phyloP scores from a whole-genome alignment of 495 filamentous ascomycete species.

The Tuber calosporum region DNA sequence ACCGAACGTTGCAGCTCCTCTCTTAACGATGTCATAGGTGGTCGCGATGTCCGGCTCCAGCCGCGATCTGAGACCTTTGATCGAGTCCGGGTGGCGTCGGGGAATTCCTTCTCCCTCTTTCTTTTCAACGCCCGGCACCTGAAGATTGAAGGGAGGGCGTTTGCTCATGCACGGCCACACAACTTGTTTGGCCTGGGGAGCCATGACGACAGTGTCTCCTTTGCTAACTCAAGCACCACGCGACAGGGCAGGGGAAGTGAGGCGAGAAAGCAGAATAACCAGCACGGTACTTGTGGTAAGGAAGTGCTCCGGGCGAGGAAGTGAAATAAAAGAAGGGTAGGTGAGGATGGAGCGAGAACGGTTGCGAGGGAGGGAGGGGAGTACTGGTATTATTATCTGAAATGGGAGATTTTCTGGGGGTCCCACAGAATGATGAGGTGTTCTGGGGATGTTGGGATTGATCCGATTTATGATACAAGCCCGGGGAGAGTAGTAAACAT shows the following conservation, averaged over 20 bases:
- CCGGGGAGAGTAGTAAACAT: not conserved
- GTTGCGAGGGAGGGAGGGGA: not conserved
- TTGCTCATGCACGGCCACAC: slow-evolving; percentile 60
- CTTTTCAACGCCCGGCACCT: slow-evolving; percentile 64
- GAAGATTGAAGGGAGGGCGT: slow-evolving; percentile 66
- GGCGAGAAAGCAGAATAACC: not conserved
- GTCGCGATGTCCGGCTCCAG: slow-evolving; percentile 66
- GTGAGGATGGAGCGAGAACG: not conserved
- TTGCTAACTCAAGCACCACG: not conserved
- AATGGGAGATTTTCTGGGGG: not conserved
- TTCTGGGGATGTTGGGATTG: not conserved
- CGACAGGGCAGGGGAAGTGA: not conserved
- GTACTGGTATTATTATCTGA: not conserved
- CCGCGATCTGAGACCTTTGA: slow-evolving; percentile 60
- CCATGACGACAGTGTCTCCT: slow-evolving; percentile 33
- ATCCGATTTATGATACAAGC: not conserved
- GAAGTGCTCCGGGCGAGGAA: not conserved
- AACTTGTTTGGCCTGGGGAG: slow-evolving; percentile 49
- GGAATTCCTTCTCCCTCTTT: slow-evolving; percentile 86
- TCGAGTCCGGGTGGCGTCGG: slow-evolving; percentile 63
- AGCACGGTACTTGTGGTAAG: not conserved
- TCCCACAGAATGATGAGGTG: slow-evolving; percentile 1
- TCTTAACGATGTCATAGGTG: slow-evolving; percentile 74
- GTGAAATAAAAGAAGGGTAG: not conserved
- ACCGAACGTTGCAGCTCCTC: slow-evolving; percentile 71